Conservation (phyloP, 257 asterid genomes). For the Osmanthus fragrans region DNA sequence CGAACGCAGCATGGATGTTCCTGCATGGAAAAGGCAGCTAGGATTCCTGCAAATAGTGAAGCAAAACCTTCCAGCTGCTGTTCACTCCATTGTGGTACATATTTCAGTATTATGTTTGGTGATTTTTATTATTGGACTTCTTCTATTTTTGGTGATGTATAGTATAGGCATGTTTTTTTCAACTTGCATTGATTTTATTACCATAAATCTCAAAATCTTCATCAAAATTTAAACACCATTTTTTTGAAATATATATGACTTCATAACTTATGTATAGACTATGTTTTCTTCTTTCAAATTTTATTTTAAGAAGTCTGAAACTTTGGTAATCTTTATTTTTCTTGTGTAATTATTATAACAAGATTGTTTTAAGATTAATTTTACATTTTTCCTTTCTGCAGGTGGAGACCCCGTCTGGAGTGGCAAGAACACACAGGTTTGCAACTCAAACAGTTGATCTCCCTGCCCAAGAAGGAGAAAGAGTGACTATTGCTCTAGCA, state of each 20-base stretch:
- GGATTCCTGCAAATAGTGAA: constrained; percentile 67
- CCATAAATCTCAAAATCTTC: background rate
- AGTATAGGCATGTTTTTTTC: constrained; percentile 12
- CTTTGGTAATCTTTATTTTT: background rate
- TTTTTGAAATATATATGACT: background rate
- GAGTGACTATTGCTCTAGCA: constrained; percentile 87
- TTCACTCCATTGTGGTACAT: constrained; percentile 89
- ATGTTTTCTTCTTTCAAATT: background rate
- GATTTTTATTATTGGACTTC: constrained; percentile 8
- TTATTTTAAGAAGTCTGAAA: background rate
- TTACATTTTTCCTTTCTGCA: constrained; percentile 29
- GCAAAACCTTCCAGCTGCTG: constrained; percentile 82
- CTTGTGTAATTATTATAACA: background rate
- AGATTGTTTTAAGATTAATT: constrained; percentile 22
- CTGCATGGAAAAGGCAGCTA: constrained; percentile 91
- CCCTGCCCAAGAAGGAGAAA: constrained; percentile 92
- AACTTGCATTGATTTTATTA: constrained; percentile 10
- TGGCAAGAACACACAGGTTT: constrained; percentile 90
- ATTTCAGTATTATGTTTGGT: background rate
- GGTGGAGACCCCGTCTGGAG: constrained; percentile 91
- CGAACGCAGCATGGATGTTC: constrained; percentile 99
- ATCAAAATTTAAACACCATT: constrained; percentile 1
- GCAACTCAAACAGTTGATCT: constrained; percentile 96
- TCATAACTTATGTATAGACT: background rate
- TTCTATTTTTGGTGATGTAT: constrained; percentile 4